These are phyloP conservation scores for Pichia gijzeniarum DNA, from an alignment of 805 yeast species.

Conservation along the genomic window DNA sequence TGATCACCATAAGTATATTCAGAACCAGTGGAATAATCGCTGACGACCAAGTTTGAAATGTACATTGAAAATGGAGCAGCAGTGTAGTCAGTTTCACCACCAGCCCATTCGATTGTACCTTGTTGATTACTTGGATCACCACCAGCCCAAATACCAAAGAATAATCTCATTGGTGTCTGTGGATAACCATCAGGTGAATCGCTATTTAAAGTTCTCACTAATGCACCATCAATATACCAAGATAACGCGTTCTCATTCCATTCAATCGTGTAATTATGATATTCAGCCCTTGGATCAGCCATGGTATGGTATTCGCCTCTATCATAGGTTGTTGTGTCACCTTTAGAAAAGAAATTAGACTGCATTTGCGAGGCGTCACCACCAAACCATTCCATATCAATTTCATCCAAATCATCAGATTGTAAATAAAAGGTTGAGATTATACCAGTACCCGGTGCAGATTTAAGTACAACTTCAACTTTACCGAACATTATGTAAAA, in stretches of 20 bases:
- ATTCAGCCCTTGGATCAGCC: constrained; percentile 47
- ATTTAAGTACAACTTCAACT: constrained; percentile 62
- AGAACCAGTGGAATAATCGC: constrained; percentile 63
- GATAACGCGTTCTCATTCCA: constrained; percentile 64
- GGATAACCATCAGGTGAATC: constrained; percentile 70
- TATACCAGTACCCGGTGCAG: constrained; percentile 74
- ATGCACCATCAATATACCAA: constrained; percentile 69
- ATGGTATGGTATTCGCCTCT: constrained; percentile 70
- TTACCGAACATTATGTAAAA: constrained; percentile 88
- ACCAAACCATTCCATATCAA: constrained; percentile 85
- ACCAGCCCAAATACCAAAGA: constrained; percentile 76
- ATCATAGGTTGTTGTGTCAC: constrained; percentile 68
- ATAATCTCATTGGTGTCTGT: constrained; percentile 72
- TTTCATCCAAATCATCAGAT: constrained; percentile 81
- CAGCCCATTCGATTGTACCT: constrained; percentile 81
- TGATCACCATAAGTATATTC: constrained; percentile 49
- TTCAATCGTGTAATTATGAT: constrained; percentile 76
- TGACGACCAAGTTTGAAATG: constrained; percentile 52
- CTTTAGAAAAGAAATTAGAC: constrained; percentile 76
- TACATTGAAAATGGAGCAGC: constrained; percentile 65
- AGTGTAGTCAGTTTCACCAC: constrained; percentile 61
- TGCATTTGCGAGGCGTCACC: constrained; percentile 70
- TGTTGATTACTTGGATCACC: constrained; percentile 59
- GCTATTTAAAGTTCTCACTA: constrained; percentile 58
- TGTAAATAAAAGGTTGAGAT: constrained; percentile 78